Conservation (phyloP, 805 yeast species). For the Metschnikowia colocasiae region DNA sequence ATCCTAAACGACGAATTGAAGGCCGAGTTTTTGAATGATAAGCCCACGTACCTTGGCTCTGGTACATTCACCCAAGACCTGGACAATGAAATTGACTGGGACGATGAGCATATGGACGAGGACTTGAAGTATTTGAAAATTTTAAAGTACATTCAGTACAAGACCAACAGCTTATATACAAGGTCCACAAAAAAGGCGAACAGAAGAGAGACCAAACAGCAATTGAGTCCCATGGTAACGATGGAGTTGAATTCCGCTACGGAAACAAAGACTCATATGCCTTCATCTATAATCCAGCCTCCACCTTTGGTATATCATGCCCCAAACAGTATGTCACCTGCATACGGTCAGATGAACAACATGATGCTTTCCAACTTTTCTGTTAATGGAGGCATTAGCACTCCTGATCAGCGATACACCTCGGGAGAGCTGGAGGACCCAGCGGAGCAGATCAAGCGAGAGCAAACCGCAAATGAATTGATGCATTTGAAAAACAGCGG, state of each 20-base stretch:
- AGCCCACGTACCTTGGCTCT: constrained; percentile 13
- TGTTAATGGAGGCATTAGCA: neutral
- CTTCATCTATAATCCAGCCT: constrained; percentile 3
- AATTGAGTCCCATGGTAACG: constrained; percentile 8
- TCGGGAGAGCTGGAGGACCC: neutral
- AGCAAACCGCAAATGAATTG: constrained; percentile 11
- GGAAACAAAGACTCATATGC: neutral
- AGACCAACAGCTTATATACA: constrained; percentile 17
- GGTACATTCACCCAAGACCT: constrained; percentile 18
- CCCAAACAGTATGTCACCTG: neutral
- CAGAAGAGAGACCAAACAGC: neutral
- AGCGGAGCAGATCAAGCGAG: constrained; percentile 1
- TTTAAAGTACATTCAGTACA: constrained; percentile 40
- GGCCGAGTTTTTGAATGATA: constrained; percentile 34
- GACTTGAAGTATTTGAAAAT: constrained; percentile 42
- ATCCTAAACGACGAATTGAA: constrained; percentile 38
- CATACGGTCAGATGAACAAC: constrained; percentile 1
- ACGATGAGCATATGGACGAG: constrained; percentile 46
- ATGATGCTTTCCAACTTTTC: neutral
- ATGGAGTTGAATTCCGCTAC: constrained; percentile 7
- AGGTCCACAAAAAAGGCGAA: neutral
- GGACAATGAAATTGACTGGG: constrained; percentile 43
- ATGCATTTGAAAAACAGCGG: constrained; percentile 10
- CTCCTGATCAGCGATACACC: neutral
- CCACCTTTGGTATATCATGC: constrained; percentile 6